Evolutionary conservation across 805 yeast species (phyloP), one percentile per base, ranked within the genome.

Genomic region (Komagataella ulmi): DNA sequence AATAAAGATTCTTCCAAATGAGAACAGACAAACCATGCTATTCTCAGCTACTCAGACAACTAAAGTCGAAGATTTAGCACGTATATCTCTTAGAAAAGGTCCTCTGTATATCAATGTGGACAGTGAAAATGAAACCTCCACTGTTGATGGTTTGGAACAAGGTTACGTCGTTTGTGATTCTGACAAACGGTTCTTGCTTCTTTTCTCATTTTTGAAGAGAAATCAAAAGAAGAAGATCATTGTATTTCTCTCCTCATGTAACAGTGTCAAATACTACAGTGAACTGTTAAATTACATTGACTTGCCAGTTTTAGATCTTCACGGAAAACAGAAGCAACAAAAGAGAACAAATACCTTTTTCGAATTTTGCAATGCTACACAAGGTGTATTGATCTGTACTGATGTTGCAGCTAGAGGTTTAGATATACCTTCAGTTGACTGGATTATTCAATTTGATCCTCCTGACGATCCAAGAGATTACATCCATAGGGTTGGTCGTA

Each of bases 381-480:
- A 83, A 64, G 99, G 99, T 49, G 90, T 87, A 47, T 70, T 93
- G 61, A 76, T 93, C 52, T 93, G 98, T 72, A 93, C 99, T 0
- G 99, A 93, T 69, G 99, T 93, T 58, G 99, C 99, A 36, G 99
- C 99, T 19, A 83, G 99, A 76, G 99, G 99, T 21, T 79, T 93
- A 58, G 99, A 93, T 73, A 93, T 93, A 59, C 99, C 99, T 51
- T 84, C 95, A 24, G 99, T 93, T 52, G 99, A 95, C 72, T 93
- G 99, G 99, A 93, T 93, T 63, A 85, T 93, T 57, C 99, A 93
- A 74, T 93, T 88, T 64, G 99, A 93, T 68, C 99, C 99, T 52
- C 99, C 99, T 66, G 99, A 93, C 83, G 99, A 93, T 71, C 99
- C 99, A 69, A 83, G 98, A 72, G 98, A 93, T 70, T 93, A 93